phyloP scores from a whole-genome alignment of 768 basidiomycete species.

The Piloderma croceum region DNA sequence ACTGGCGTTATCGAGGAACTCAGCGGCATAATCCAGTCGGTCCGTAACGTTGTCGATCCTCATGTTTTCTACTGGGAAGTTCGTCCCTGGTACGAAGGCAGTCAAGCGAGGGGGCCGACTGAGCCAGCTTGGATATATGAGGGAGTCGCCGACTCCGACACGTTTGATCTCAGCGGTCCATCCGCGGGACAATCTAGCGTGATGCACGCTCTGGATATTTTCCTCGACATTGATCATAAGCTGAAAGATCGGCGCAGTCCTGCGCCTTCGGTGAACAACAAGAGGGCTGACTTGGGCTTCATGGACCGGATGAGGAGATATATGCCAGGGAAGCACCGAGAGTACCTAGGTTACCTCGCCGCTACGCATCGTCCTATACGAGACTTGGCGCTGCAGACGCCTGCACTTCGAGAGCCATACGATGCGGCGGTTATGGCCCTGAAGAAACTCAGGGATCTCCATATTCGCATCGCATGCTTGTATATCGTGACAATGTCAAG shows the following conservation, averaged over 20 bases:
- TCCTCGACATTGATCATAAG: slow-evolving; percentile 85
- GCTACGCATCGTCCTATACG: slow-evolving; percentile 57
- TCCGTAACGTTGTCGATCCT: slow-evolving; percentile 73
- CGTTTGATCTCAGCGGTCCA: slow-evolving; percentile 75
- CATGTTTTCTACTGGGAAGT: slow-evolving; percentile 84
- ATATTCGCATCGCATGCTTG: slow-evolving; percentile 84
- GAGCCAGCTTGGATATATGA: slow-evolving; percentile 70
- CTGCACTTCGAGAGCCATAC: slow-evolving; percentile 66
- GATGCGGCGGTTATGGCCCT: slow-evolving; percentile 73
- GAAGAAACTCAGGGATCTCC: slow-evolving; percentile 78
- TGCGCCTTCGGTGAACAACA: slow-evolving; percentile 58
- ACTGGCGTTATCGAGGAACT: slow-evolving; percentile 69
- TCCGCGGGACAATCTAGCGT: slow-evolving; percentile 92
- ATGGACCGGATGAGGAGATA: slow-evolving; percentile 92
- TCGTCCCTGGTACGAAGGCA: slow-evolving; percentile 91
- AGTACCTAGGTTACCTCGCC: slow-evolving; percentile 70
- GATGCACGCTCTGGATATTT: slow-evolving; percentile 81
- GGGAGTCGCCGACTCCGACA: slow-evolving; percentile 54
- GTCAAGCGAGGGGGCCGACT: slow-evolving; percentile 50
- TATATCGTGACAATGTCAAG: slow-evolving; percentile 86
- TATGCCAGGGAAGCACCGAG: slow-evolving; percentile 90
- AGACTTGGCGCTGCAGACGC: slow-evolving; percentile 50
- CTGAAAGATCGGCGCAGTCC: slow-evolving; percentile 67
- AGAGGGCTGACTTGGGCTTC: slow-evolving; percentile 67
- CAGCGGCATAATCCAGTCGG: slow-evolving; percentile 58